Conservation (phyloP, 257 asterid genomes). For the Plectranthus barbatus region DNA sequence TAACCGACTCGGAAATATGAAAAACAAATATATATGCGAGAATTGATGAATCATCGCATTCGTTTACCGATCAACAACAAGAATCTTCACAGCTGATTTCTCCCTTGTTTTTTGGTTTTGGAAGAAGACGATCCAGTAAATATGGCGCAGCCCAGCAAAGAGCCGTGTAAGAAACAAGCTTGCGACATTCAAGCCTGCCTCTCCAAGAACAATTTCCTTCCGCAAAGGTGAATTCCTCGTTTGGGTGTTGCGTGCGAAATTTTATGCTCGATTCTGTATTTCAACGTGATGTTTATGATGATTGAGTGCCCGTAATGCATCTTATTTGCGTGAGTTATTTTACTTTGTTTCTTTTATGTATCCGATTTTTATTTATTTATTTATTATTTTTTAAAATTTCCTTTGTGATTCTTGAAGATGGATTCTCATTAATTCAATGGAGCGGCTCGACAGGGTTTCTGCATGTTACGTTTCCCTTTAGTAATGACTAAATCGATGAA, state of each 20-base stretch:
- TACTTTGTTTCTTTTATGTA: background rate
- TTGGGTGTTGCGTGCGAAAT: background rate
- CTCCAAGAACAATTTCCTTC: conserved; percentile 87
- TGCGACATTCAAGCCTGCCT: conserved; percentile 96
- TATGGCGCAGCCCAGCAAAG: conserved; percentile 83
- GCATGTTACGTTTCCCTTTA: background rate
- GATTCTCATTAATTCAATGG: background rate
- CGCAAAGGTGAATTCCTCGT: conserved; percentile 41
- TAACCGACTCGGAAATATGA: too few species aligned
- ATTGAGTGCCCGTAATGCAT: background rate
- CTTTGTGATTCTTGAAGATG: background rate
- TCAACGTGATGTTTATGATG: background rate
- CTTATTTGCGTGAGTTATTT: background rate
- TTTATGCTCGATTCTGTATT: background rate
- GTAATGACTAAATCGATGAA: background rate
- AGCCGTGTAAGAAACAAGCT: conserved; percentile 91
- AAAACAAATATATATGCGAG: too few species aligned
- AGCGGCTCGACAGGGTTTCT: background rate
- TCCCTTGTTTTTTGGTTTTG: too few species aligned
- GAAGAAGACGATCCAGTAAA: background rate
- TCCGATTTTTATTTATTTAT: too few species aligned
- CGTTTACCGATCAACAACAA: too few species aligned
- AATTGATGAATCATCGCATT: too few species aligned
- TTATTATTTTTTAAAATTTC: too few species aligned
- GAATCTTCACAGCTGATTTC: too few species aligned